phyloP scores from a whole-genome alignment of 139 green algal genomes.

The Spirogloea muscicola region DNA sequence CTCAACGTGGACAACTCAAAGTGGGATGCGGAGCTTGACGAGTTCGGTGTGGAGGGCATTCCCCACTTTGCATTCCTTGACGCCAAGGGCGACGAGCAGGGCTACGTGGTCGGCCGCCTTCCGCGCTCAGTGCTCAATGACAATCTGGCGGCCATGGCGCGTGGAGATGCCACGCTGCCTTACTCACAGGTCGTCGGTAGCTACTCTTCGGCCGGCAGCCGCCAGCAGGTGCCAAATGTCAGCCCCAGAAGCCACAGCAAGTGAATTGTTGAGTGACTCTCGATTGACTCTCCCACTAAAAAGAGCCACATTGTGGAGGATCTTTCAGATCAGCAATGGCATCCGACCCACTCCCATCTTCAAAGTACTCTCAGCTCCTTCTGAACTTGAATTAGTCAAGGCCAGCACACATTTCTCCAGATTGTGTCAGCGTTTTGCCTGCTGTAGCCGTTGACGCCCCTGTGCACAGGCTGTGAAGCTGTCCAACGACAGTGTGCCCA shows the following conservation, averaged over 20 bases:
- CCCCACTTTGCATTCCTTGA: conserved; percentile 94
- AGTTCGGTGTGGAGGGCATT: conserved; percentile 88
- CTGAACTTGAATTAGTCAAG: no score
- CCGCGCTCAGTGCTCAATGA: conserved; percentile 49
- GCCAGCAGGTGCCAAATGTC: background rate
- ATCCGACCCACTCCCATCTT: no score
- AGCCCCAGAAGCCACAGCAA: background rate
- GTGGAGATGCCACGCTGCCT: background rate
- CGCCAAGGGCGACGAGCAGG: conserved; percentile 60
- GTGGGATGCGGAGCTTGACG: conserved; percentile 56
- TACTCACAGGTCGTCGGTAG: conserved; percentile 30
- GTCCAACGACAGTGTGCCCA: no score
- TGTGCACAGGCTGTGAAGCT: no score
- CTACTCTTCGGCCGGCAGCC: conserved; percentile 3
- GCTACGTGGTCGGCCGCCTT: conserved; percentile 73
- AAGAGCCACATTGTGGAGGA: no score
- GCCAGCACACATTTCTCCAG: no score
- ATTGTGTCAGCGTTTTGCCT: no score
- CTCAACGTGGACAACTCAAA: conserved; percentile 97
- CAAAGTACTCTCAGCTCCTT: no score
- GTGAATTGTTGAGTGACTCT: no score
- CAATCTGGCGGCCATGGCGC: conserved; percentile 24
- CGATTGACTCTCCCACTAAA: no score
- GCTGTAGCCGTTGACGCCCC: no score
- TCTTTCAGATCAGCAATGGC: no score